phyloP scores from a whole-genome alignment of 495 filamentous ascomycete species.

The Baudoinia panamericana region DNA sequence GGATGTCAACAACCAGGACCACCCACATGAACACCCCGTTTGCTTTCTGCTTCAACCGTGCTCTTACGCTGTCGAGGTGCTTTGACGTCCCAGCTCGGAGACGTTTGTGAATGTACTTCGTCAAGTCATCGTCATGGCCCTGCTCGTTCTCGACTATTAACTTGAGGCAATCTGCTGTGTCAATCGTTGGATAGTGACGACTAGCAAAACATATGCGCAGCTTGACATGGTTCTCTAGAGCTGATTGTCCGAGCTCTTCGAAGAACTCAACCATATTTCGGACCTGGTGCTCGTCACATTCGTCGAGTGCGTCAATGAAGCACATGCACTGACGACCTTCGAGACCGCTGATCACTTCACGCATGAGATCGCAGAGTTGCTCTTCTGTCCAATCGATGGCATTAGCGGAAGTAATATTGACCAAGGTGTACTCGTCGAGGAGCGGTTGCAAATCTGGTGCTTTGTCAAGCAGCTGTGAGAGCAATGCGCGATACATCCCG shows the following conservation, averaged over 20 bases:
- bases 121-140: constrained; percentile 19
- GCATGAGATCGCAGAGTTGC: constrained; percentile 11
- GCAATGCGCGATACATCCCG: constrained; percentile 28
- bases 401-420: not conserved
- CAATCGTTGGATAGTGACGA: constrained; percentile 23
- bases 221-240: not conserved
- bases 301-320: constrained; percentile 29
- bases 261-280: constrained; percentile 15
- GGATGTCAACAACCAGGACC: constrained; percentile 9
- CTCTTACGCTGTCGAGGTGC: constrained; percentile 1
- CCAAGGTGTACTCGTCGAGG: not conserved
- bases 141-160: constrained; percentile 15
- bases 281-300: constrained; percentile 22
- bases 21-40: constrained; percentile 15
- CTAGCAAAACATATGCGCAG: constrained; percentile 23
- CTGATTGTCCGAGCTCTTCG: constrained; percentile 13
- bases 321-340: not conserved
- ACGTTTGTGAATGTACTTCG: constrained; percentile 12
- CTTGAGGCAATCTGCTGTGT: constrained; percentile 8
- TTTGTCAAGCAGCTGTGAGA: constrained; percentile 27
- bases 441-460: constrained; percentile 3
- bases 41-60: constrained; percentile 3
- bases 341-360: not conserved
- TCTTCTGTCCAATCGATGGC: constrained; percentile 5
- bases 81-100: constrained; percentile 7